These are phyloP conservation scores for Chaetomium fimeti DNA, from an alignment of 495 filamentous ascomycete species.

Conservation along the genomic window DNA sequence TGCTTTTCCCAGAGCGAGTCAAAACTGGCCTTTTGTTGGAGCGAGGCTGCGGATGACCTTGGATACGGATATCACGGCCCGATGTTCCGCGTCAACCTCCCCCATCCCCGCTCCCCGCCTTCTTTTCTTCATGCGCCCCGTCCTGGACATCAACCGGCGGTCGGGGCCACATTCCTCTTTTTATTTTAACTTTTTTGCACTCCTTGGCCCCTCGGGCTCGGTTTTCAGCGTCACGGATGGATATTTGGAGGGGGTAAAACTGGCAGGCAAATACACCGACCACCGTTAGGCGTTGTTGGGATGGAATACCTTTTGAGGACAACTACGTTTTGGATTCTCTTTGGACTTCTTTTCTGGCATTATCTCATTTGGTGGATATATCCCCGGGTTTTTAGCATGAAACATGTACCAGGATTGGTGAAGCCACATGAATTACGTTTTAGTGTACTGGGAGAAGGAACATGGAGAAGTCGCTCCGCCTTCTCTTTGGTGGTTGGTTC, in stretches of 20 bases:
- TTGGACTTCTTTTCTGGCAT: background rate
- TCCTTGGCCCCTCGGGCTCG: background rate
- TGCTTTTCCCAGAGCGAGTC: slow-evolving; percentile 12
- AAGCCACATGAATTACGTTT: slow-evolving; percentile 9
- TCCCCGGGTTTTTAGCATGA: slow-evolving; percentile 19
- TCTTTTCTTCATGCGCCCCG: slow-evolving; percentile 22
- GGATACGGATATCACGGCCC: slow-evolving; percentile 17
- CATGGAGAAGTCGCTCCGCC: background rate
- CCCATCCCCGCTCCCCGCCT: slow-evolving; percentile 22
- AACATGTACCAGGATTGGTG: slow-evolving; percentile 10
- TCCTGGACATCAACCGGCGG: slow-evolving; percentile 16
- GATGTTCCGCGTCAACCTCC: slow-evolving; percentile 9
- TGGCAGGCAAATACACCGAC: slow-evolving; percentile 2
- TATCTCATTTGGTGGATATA: slow-evolving; percentile 22
- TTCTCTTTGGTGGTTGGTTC: background rate
- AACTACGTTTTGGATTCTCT: slow-evolving; percentile 12
- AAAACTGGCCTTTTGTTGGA: slow-evolving; percentile 11
- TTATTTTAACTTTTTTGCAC: background rate
- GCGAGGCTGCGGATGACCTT: slow-evolving; percentile 20
- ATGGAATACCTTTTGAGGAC: slow-evolving; percentile 15
- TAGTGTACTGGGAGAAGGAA: background rate
- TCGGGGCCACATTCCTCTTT: slow-evolving; percentile 1
- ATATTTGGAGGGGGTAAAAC: slow-evolving; percentile 10
- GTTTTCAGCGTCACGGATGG: slow-evolving; percentile 4
- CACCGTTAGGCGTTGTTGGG: slow-evolving; percentile 21